Percentiles rank a stretch among this genome's conserved stretches.
These are phyloP conservation scores for Vigna nakashimae DNA, from an alignment of 306 rosid species.

Conservation along the genomic window DNA sequence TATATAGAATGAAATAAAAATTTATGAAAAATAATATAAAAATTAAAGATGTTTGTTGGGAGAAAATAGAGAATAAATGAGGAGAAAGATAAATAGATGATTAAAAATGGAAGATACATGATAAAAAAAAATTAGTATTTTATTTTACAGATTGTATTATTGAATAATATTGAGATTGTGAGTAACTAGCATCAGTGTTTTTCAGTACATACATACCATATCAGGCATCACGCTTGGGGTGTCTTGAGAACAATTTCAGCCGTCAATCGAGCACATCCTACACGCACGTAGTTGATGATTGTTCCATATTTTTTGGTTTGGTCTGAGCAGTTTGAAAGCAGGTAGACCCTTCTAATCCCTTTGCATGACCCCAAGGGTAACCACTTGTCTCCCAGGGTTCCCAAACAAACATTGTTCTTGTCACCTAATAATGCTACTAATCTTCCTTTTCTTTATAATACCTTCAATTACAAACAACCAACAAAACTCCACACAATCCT, in stretches of 20 bases:
- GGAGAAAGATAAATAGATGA: too few relatives aligned
- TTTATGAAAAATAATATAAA: too few relatives aligned
- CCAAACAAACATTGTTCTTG: background rate
- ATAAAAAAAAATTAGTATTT: too few relatives aligned
- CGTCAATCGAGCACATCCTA: constrained; percentile 46
- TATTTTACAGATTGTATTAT: too few relatives aligned
- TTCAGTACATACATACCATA: background rate
- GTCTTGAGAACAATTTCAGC: constrained; percentile 40
- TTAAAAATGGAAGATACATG: too few relatives aligned
- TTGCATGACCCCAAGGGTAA: background rate
- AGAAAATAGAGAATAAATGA: too few relatives aligned
- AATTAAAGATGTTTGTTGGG: too few relatives aligned
- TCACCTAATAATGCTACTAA: constrained; percentile 14
- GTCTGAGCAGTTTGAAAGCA: constrained; percentile 58
- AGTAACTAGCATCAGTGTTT: background rate
- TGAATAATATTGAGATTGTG: too few relatives aligned
- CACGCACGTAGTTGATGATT: constrained; percentile 48
- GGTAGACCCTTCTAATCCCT: constrained; percentile 50
- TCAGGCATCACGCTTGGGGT: constrained; percentile 30
- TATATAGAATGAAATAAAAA: too few relatives aligned
- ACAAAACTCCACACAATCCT: background rate
- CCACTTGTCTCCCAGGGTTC: constrained; percentile 26
- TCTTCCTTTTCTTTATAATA: background rate
- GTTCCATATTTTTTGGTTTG: constrained; percentile 47
- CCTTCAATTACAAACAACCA: constrained; percentile 10